Base-by-base conservation (phyloP, 2,329 filamentous ascomycete genomes). In the Epichloe sp. region DNA sequence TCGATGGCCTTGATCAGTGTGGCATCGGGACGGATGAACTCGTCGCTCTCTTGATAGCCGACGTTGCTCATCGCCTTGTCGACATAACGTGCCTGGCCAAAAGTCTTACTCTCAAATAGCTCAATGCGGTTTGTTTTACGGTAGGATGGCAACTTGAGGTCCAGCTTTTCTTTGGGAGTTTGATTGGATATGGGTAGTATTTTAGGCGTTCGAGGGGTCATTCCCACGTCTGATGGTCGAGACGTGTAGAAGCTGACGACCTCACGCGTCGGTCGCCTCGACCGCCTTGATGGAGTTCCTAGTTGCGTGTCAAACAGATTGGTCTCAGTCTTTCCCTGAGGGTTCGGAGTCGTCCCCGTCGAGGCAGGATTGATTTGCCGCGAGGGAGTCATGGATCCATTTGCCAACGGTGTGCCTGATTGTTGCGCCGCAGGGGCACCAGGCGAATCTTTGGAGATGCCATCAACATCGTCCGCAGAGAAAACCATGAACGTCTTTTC, bases 11-110 rank as follows among this genome's bases (percentile, higher is more conserved):
- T 83, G 59, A 84, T 79, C 54, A 95, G 74, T 49, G 78, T 82
- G 53, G 80, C 78, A 50, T 90, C 85, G 5, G 88, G 85, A 44
- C 87, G 82, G 49, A 86, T 75, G 63, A 89, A 97, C 53, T 90
- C 76, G 68, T 97, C 91, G 60, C 86, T 95, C 69, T 96, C 89
- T 68, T 96, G 91, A 63, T 95, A 97, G 48, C 91, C 91, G 45
- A 95, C 86, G 60, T 88, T 91, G 59, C 90, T 90, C 90, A 97
- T 95, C 2, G 88, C 86, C 63, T 93, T 89, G 67, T 96, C 91
- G 45, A 97, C 90, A 66, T 95, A 97, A 61, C 91, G 86, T 53
- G 87, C 83, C 63, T 91, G 86, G 42, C 88, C 88, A 56, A 86
- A 82, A 1, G 83, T 85, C 65, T 93, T 89, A 64, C 89, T 86